These are phyloP conservation scores for Aquilaria sinensis DNA, from an alignment of 345 rosid genomes.

Conservation along the genomic window DNA sequence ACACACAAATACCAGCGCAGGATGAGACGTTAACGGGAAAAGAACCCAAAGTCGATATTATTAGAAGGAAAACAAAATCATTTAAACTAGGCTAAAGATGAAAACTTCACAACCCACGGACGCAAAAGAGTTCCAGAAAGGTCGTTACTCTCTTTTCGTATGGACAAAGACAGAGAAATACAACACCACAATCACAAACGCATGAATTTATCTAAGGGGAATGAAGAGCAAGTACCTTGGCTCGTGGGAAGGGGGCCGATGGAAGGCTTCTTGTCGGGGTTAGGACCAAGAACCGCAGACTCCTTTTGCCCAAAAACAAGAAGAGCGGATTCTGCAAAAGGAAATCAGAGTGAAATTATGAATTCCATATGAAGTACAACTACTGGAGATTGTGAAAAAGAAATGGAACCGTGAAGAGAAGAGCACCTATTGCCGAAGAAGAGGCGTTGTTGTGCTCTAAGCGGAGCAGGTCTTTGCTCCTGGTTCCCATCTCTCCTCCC, in stretches of 20 bases:
- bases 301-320: conserved; percentile 24
- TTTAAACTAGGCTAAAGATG: background rate
- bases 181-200: background rate
- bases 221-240: conserved; percentile 32
- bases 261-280: conserved; percentile 27
- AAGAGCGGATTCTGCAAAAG: conserved; percentile 37
- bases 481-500: conserved; percentile 21
- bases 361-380: background rate
- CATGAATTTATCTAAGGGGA: background rate
- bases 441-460: conserved; percentile 29
- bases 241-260: conserved; percentile 42
- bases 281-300: conserved; percentile 16
- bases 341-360: background rate
- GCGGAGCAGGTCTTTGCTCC: conserved; percentile 39
- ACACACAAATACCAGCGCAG: too few relatives aligned
- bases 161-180: background rate
- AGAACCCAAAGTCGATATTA: too few relatives aligned
- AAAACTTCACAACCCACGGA: background rate
- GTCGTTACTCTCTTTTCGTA: background rate
- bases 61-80: too few relatives aligned
- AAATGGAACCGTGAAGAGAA: background rate
- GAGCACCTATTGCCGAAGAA: conserved; percentile 27
- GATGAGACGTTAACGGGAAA: too few relatives aligned
- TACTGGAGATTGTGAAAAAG: background rate
- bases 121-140: background rate